Evolutionary conservation across 148 eudicot genomes (phyloP), one percentile per base, ranked within the genome.

Genomic region (Rhododendron henanense): DNA sequence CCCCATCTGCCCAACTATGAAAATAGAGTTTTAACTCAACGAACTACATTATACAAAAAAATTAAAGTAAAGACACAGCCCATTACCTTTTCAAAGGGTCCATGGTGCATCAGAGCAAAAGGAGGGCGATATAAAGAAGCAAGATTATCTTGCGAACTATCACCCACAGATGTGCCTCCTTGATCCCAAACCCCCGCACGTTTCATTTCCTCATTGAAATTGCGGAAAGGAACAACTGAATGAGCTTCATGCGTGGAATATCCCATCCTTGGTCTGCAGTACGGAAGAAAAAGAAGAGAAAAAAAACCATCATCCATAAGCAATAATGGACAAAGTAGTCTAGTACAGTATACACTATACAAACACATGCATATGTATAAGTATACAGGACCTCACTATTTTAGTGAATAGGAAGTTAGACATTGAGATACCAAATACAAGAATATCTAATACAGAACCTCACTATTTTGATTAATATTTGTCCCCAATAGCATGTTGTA

Each of bases 101-200:
- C 99, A 83, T 89, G 94, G 88, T 84, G 90, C 96, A 97, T 95
- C 84, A 97, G 84, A 84, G 87, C 95, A 89, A 95, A 94, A 59
- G 99, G 99, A 87, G 98, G 98, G 48, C 98, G 93, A 84, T 93
- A 97, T 78, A 97, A 87, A 83, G 98, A 91, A 84, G 99, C 99
- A 81, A 97, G 99, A 91, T 93, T 95, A 87, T 95, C 95, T 87
- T 85, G 94, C 71, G 95, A 81, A 83, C 88, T 92, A 83, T 94
- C 96, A 59, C 87, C 87, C 10, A 87, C 87, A 37, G 99, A 92
- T 31, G 96, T 45, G 84, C 94, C 92, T 85, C 93, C 94, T 93
- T 93, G 89, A 25, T 93, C 95, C 98, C 98, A 95, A 19, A 96
- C 90, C 37, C 90, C 93, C 31, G 96, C 90, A 73, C 79, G 92